Evolutionary conservation across 345 rosid genomes (phyloP).

Genomic region (Eucalyptus camaldulensis): DNA sequence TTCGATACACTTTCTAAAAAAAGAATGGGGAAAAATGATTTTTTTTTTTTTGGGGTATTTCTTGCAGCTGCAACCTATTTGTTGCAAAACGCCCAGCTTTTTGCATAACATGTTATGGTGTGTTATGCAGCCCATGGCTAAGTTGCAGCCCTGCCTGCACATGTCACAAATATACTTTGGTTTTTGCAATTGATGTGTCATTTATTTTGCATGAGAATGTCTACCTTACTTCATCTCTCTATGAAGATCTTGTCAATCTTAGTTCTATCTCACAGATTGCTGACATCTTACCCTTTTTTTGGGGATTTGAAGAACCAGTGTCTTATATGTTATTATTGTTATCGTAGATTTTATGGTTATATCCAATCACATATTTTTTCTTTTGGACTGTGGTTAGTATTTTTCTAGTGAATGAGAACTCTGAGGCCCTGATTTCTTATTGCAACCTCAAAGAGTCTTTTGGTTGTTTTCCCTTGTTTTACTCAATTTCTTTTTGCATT

Average conservation of each 20-base stretch:
- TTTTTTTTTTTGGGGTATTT: background rate
- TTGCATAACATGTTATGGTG: background rate
- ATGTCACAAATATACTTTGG: background rate
- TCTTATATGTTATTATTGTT: background rate
- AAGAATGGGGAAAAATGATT: background rate
- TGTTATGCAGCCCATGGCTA: background rate
- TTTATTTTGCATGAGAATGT: background rate
- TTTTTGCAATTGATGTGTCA: background rate
- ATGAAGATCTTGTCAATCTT: background rate
- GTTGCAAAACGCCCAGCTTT: background rate
- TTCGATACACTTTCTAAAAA: background rate
- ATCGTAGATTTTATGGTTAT: background rate
- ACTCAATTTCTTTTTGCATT: background rate
- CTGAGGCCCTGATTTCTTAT: background rate
- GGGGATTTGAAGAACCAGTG: background rate
- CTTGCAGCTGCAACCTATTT: background rate
- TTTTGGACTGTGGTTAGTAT: background rate
- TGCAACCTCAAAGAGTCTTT: background rate
- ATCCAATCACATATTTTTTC: background rate
- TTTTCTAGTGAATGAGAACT: background rate
- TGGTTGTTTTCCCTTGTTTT: background rate
- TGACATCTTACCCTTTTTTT: background rate
- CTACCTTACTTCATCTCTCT: background rate
- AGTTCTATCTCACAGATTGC: background rate
- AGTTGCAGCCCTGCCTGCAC: background rate